Evolutionary conservation across 177 flowering plant genomes (phyloP), one percentile per base, ranked within the genome.

Genomic region (Vitis hybrid): DNA sequence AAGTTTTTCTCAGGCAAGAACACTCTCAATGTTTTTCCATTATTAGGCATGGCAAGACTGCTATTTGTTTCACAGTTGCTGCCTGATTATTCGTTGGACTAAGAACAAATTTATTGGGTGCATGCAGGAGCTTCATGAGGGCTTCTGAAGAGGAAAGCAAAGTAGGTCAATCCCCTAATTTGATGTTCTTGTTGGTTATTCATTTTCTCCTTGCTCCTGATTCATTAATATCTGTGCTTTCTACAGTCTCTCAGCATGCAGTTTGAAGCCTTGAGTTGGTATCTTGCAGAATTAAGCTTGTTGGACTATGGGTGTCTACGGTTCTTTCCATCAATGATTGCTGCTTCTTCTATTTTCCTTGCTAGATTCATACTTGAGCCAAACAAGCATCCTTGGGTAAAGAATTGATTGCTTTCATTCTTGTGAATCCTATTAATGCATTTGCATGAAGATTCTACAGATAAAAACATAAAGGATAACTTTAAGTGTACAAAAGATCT

Each of bases 311-410:
- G 70, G 14, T 88, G 87, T 75, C 53, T 85, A 5, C 61, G 70
- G 64, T 87, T 87, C 77, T 56, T 83, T 68, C 93, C 97, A 31
- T 90, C 97, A 15, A 11, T 77, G 60, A 31, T 86, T 75, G 90
- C 97, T 59, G 89, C 93, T 64, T 87, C 97, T 15, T 88, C 75
- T 26, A 60, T 87, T n/a, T 90, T 90, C 70, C 82, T 90, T 20
- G 50, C 93, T 59, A 86, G 78, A 61, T 83, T 85, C 64, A 85
- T 77, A 12, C 59, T 85, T 39, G 69, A 73, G 64, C 90, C 93
- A 55, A 61, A 81, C 39, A 53, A 14, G 69, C 85, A 83, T 74
- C 94, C 92, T 69, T 89, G 93, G 95, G 95, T 90, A 76, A 76
- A 80, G 26, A 13, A 2, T 26, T 5, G 9, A 12, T 55, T 45